Evolutionary conservation across 1,284 basidiomycete species (phyloP), one percentile per base, ranked within the genome.

Genomic region (Naganishia sp.): DNA sequence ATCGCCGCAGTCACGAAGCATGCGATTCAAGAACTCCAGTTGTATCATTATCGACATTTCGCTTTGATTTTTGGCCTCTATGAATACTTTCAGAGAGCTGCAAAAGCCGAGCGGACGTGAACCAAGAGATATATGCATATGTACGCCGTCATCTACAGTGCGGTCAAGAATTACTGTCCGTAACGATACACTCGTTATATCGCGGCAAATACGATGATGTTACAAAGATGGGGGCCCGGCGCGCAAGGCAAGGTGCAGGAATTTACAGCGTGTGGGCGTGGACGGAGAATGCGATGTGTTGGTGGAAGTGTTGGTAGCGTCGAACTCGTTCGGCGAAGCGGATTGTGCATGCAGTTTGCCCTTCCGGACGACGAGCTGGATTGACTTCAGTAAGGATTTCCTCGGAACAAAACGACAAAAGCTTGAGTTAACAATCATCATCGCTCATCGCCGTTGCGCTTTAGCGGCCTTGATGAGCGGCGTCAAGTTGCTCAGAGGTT

Each of bases 401-500:
- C 35, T 6, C 35, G 35, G 7, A 9, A 13, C 35, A 39, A 39
- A 10, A 13, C 2, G 13, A 39, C 35, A 9, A 39, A 6, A 39
- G 35, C 35, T 39, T 39, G 35, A 39, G 7, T 39, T 39, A 4
- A 28, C 7, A 13, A 1, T 13, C 35, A 13, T 10, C 55, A 15
- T 15, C 6, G 18, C 32, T 63, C 51, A 63, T 63, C 52, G 50
- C 23, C 41, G 47, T 25, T 49, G 46, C 49, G 58, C 32, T 41
- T 61, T 61, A 25, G 93, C 94, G 6, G 93, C 92, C 78, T 94
- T 94, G 84, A 98, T 98, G 68, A 97, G 83, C 9, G 92, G 92
- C 10, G 90, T 84, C 66, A 98, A 82, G 41, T 92, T 94, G 63
- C 89, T 84, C 61, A 98, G 83, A 21, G 91, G 91, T 78, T 95